Base-by-base conservation (phyloP, 495 filamentous ascomycete species). In the Penicillium fimorum region DNA sequence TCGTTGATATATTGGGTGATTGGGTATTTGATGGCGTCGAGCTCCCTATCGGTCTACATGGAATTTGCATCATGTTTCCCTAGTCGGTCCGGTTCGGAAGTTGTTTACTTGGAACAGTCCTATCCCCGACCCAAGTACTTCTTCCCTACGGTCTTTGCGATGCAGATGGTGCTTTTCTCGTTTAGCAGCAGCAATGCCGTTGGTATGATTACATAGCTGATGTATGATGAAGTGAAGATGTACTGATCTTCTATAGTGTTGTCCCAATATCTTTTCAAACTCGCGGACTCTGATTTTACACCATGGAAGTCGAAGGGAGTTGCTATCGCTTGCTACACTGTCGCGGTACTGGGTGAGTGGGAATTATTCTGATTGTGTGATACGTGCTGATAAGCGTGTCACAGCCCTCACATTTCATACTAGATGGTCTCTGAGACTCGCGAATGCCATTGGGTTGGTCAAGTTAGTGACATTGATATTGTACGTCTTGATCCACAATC, bases 41-140 rank as follows among this genome's bases (percentile, higher is more conserved):
- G 76, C 22, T 76, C 73, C 3, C 72, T 86, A 8, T 64, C 73
- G 1, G 72, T 84, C 11, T 87, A 86, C 56, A 75, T 87, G 42
- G 84, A 88, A 60, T 78, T 81, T 15, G 78, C 83, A 2, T 71
- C 79, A 1, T 86, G 81, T 57, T 87, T 87, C 47, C 85, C 85
- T 6, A 85, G 81, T 63, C 78, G 85, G 18, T 86, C 83, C 3
- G 85, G 84, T 3, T 75, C 82, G 0, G 82, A 88, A 56, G 83
- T 85, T 8, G 83, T 85, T 4, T 88, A 86, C 53, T 76, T 87
- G 2, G 85, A 88, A 62, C 84, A 87, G 61, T 79, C 82, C 4
- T 88, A 77, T 58, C 84, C 83, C 1, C 70, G 82, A 22, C 85
- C 85, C 4, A 77, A 73, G 43, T 84, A 83, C 56, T 76, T 88